phyloP scores from a whole-genome alignment of 306 rosid genomes.

The Alnus rubra region DNA sequence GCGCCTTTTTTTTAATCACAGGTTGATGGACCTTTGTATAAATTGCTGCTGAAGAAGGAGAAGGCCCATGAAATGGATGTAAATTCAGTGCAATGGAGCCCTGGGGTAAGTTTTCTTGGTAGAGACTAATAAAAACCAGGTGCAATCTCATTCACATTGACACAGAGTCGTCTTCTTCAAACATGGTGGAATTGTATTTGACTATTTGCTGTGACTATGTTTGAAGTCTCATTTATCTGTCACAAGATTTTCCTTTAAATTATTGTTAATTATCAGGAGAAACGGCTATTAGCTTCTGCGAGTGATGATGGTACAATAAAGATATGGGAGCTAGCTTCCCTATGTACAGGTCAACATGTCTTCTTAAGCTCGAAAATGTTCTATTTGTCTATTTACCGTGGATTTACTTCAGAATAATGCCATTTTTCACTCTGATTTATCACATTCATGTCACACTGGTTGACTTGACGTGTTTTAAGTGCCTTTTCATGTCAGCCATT shows the following conservation, averaged over 20 bases:
- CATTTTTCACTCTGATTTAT: too few relatives aligned
- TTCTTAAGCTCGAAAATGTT: background rate
- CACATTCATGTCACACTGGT: too few relatives aligned
- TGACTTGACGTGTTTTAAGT: too few relatives aligned
- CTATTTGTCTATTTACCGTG: background rate
- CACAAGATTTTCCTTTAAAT: background rate
- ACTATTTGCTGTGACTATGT: background rate
- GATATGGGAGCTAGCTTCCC: constrained; percentile 7
- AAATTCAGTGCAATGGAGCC: constrained; percentile 88
- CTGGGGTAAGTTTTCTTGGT: constrained; percentile 64
- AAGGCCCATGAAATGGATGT: constrained; percentile 80
- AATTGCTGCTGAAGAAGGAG: constrained; percentile 69
- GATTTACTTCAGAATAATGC: background rate
- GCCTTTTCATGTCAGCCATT: too few relatives aligned
- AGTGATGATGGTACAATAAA: constrained; percentile 12
- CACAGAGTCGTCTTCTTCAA: background rate
- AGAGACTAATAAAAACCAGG: background rate
- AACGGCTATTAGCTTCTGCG: constrained; percentile 6
- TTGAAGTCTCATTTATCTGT: background rate
- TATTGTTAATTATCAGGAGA: background rate
- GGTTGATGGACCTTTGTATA: constrained; percentile 69
- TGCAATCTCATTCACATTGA: background rate
- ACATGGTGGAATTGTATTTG: background rate
- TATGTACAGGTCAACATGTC: background rate
- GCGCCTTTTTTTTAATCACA: constrained; percentile 26